Conservation (phyloP, 2,329 filamentous ascomycete genomes). For the Rasamsonia emersonii region DNA sequence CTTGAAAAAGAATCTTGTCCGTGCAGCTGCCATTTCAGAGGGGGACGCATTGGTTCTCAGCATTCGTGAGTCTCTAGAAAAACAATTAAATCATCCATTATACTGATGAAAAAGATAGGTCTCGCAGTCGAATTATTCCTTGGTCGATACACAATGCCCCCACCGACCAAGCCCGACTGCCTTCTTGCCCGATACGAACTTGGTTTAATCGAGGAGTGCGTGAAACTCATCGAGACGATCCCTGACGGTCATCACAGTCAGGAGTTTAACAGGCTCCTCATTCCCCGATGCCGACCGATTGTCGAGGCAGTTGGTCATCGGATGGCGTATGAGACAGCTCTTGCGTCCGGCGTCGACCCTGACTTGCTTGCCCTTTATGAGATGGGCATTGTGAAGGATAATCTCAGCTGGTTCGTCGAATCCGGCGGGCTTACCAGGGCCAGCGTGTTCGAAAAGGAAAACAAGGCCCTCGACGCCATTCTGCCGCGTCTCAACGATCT, state of each 20-base stretch:
- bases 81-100: not conserved
- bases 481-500: constrained; percentile 1
- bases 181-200: constrained; percentile 2
- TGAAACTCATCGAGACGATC: not conserved
- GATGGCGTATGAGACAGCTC: constrained; percentile 3
- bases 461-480: constrained; percentile 1
- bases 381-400: not conserved
- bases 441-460: not conserved
- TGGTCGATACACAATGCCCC: constrained; percentile 1
- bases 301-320: constrained; percentile 3
- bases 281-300: constrained; percentile 1
- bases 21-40: constrained; percentile 2
- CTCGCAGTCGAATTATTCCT: constrained; percentile 3
- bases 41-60: constrained; percentile 1
- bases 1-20: no score
- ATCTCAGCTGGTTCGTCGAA: constrained; percentile 2
- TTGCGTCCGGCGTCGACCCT: not conserved
- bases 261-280: constrained; percentile 1
- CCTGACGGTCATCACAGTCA: constrained; percentile 1
- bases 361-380: constrained; percentile 1
- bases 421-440: not conserved
- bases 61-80: constrained; percentile 3
- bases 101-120: constrained; percentile 1
- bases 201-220: constrained; percentile 1
- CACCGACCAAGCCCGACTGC: not conserved